Conservation (phyloP, 2,329 filamentous ascomycete species). For the Microdochium trichocladiopsis region DNA sequence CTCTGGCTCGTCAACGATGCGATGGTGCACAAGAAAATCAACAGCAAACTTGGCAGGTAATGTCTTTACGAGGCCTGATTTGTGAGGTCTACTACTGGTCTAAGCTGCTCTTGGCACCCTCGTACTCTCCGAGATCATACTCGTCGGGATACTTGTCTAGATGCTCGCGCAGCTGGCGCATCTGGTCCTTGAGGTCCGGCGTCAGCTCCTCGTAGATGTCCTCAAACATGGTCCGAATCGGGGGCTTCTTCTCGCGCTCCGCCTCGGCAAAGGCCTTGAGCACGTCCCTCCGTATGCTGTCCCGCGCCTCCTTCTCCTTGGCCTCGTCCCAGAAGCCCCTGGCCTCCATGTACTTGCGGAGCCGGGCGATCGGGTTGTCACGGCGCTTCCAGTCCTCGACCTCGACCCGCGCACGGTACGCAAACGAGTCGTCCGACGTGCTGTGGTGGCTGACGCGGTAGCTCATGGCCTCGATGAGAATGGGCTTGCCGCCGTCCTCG, state of each 20-base stretch:
- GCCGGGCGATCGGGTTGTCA: conserved; percentile 79
- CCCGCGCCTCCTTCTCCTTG: conserved; percentile 67
- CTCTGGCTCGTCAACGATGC: no score
- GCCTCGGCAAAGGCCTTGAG: conserved; percentile 78
- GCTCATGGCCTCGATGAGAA: conserved; percentile 92
- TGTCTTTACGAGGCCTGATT: no score
- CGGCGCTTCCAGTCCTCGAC: conserved; percentile 93
- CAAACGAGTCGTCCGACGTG: conserved; percentile 94
- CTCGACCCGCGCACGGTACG: conserved; percentile 86
- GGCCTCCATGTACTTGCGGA: conserved; percentile 87
- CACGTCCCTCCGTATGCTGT: conserved; percentile 63
- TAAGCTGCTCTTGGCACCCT: conserved; percentile 64
- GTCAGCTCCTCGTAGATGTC: conserved; percentile 88
- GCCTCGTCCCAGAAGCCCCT: conserved; percentile 78
- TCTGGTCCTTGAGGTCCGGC: conserved; percentile 70
- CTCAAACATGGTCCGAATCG: conserved; percentile 67
- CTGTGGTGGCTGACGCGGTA: conserved; percentile 98
- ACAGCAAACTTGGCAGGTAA: no score
- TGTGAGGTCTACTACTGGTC: conserved; percentile 18
- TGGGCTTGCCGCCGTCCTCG: conserved; percentile 71
- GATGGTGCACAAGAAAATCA: no score
- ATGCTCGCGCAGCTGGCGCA: conserved; percentile 65
- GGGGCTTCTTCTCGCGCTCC: conserved; percentile 73
- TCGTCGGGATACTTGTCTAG: conserved; percentile 84
- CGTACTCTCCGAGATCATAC: conserved; percentile 75